Evolutionary conservation across 164 flowering plant genomes (phyloP).

Genomic region (Chimonanthus salicifolius): DNA sequence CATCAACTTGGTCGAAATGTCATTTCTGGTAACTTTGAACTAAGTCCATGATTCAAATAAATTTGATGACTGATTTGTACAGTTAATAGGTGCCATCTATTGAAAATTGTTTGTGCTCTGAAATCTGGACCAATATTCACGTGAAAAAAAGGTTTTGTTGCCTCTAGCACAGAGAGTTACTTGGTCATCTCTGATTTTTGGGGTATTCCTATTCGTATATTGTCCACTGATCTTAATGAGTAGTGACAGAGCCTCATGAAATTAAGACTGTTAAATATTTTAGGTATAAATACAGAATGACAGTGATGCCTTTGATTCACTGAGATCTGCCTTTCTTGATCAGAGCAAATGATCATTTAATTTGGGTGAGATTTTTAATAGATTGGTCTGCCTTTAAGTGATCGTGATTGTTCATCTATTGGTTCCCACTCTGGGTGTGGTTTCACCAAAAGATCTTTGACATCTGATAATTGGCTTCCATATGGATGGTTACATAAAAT

Average conservation of each 20-base stretch:
- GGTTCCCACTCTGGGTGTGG: background rate
- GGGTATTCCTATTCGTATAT: background rate
- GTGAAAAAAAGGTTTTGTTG: no score
- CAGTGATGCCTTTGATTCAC: no score
- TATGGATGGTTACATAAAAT: background rate
- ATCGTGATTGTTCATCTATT: background rate
- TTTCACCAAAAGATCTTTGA: background rate
- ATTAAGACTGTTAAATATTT: background rate
- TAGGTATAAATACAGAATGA: no score
- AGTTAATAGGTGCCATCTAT: background rate
- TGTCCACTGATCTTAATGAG: background rate
- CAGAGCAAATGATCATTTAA: background rate
- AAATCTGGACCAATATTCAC: background rate
- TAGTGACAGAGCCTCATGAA: background rate
- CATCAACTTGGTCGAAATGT: constrained; percentile 73
- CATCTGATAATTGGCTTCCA: background rate
- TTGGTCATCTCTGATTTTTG: background rate
- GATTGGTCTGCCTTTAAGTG: background rate
- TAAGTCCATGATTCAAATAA: background rate
- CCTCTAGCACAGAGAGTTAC: background rate
- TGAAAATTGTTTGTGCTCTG: background rate
- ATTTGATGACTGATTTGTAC: background rate
- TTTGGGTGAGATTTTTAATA: background rate
- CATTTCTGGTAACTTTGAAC: constrained; percentile 77
- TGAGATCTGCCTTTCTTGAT: no score